phyloP scores from a whole-genome alignment of 805 yeast genomes.

The Starmerella potacharoeniae region DNA sequence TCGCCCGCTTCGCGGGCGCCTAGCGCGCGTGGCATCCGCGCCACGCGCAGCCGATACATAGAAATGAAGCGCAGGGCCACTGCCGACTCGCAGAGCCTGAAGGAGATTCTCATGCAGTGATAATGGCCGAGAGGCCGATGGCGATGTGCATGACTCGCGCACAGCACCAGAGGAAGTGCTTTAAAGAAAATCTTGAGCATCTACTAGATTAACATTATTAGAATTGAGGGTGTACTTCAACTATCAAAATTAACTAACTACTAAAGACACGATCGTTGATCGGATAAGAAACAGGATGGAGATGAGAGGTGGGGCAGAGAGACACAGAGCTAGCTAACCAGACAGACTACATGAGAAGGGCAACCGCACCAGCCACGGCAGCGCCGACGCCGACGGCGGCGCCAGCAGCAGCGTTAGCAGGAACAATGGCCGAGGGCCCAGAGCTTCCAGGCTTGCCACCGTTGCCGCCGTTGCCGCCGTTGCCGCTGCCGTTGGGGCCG shows the following conservation, averaged over 20 bases:
- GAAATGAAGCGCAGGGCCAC: constrained; percentile 86
- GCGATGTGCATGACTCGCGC: no score
- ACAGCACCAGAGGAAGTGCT: no score
- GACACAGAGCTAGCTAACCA: neutral
- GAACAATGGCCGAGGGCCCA: neutral
- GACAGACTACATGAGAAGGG: neutral
- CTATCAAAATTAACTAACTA: neutral
- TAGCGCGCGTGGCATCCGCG: constrained; percentile 40
- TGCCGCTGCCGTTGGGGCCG: no score
- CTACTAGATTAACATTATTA: neutral
- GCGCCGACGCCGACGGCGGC: neutral
- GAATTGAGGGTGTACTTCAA: neutral
- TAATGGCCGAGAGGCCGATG: no score
- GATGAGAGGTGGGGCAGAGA: neutral
- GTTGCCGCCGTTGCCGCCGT: neutral
- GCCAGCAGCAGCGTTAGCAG: neutral
- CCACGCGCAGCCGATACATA: constrained; percentile 79
- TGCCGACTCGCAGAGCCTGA: constrained; percentile 75
- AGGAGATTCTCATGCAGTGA: constrained; percentile 78
- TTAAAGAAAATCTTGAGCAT: no score
- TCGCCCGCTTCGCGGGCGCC: neutral
- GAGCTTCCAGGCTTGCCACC: neutral
- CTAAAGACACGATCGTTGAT: neutral
- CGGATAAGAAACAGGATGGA: neutral
- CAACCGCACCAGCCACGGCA: neutral